Conservation (phyloP, 108 stramenopile genomes). For the Licmophora abbreviata region DNA sequence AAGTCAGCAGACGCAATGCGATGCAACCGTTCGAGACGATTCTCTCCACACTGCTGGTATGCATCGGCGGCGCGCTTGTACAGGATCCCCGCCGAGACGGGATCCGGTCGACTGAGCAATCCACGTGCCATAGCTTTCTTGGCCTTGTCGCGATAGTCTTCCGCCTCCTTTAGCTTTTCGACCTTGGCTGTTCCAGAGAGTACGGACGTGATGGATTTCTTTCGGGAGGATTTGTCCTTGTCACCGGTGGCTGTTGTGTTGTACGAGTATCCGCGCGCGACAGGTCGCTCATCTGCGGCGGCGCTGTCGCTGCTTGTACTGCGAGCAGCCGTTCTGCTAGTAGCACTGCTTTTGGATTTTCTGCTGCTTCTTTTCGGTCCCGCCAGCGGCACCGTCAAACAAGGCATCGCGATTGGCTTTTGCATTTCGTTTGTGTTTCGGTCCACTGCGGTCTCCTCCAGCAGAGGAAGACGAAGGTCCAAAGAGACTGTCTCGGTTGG, state of each 20-base stretch:
- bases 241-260: not conserved
- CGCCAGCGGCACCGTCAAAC: slow-evolving; percentile 5
- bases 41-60: slow-evolving; percentile 61
- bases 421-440: not conserved
- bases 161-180: slow-evolving; percentile 71
- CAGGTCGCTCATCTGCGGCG: slow-evolving; percentile 2
- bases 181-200: slow-evolving; percentile 54
- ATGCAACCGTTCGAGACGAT: slow-evolving; percentile 59
- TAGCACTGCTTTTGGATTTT: not conserved
- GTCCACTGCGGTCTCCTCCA: slow-evolving; percentile 9
- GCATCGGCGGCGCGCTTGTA: slow-evolving; percentile 86
- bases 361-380: not conserved
- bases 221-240: slow-evolving; percentile 1
- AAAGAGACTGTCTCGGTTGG: slow-evolving; percentile 78
- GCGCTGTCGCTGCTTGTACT: not conserved
- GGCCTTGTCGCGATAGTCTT: slow-evolving; percentile 65
- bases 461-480: slow-evolving; percentile 25
- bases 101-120: slow-evolving; percentile 63
- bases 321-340: not conserved
- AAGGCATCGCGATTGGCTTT: slow-evolving; percentile 3
- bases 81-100: slow-evolving; percentile 59
- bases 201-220: not conserved
- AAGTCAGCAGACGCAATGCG: slow-evolving; percentile 66
- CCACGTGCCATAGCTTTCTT: slow-evolving; percentile 71
- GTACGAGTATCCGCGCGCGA: not conserved